Base-by-base conservation (phyloP, 2,329 filamentous ascomycete species). In the Diaporthe caulivora region DNA sequence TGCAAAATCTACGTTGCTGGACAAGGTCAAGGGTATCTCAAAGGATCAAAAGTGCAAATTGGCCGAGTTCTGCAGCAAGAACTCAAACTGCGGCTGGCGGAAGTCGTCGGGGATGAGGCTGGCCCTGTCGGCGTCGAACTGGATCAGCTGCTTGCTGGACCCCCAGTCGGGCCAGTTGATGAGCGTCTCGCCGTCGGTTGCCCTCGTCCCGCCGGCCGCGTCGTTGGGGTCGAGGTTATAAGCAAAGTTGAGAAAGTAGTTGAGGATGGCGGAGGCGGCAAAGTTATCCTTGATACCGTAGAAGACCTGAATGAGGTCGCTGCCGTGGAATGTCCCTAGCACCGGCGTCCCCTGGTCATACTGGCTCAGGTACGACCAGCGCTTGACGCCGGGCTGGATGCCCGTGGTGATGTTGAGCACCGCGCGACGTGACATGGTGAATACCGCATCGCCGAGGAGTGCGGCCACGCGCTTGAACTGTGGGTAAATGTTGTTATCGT, bases 391-490 rank as follows among this genome's bases (percentile, higher is more conserved):
- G 0, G 91, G 91, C 75, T 90, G 86, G 18, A 84, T 82, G 1
- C 82, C 71, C 0, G 80, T 78, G 1, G 89, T 81, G 0, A 79
- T 74, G 18, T 86, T 79, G 34, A 97, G 87, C 80, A 94, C 92
- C 10, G 87, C 74, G 21, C 94, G 90, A 0, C 94, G 90, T 0
- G 90, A 89, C 0, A 97, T 86, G 0, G 92, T 95, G 82, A 97
- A 96, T 2, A 89, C 89, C 0, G 94, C 78, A 79, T 97, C 94
- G 18, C 94, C 94, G 0, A 95, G 84, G 40, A 96, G 89, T 49
- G 94, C 93, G 1, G 93, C 91, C 0, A 95, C 84, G n/a, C 93
- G 92, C 82, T 95, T 96, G 86, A 91, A 95, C 76, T 94, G 89
- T 0, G 94, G 93, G 79, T 94, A 95, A 78, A 91, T 86, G 78